Evolutionary conservation across 2,329 filamentous ascomycete genomes (phyloP), one percentile per base, ranked within the genome.

Genomic region (Apiospora arundinis): DNA sequence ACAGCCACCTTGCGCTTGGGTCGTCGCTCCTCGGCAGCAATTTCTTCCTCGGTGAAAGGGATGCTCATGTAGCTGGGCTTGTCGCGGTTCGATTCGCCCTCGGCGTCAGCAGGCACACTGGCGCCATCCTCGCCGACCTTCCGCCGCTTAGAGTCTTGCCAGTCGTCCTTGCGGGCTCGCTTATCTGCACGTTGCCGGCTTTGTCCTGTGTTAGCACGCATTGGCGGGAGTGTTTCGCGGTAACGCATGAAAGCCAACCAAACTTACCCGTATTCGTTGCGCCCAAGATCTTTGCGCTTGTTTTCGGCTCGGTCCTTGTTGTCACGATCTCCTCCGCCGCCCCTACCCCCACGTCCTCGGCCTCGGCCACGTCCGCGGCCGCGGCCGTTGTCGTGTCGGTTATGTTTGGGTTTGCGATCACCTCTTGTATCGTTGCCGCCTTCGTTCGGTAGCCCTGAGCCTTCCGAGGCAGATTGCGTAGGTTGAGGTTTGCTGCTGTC

Each of bases 1-100:
- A 99, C 95, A 52, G 95, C 96, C 68, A 98, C 95, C 85, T 99
- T 99, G 82, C 93, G 92, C 88, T 99, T 99, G 32, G 96, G 96
- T 71, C 91, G 91, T 74, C 95, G 91, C 80, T 92, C 92, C 81
- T 99, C 96, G 66, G 91, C 91, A 16, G 92, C 93, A 76, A 98
- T 95, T 83, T 98, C 95, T 74, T 96, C 94, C 76, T 93, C 89
- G 70, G 84, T 83, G 76, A 90, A 90, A 49, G 85, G 84, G 71
- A 89, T 89, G 79, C 78, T 83, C 83, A 85, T 85, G 74, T 91
- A 90, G 72, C 90, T 88, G 4, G 84, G 82, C 28, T 81, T 37
- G 46, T 69, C 67, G 23, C 46, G 45, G 11, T 48, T 77, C 14
- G 65, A 67, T 21, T 67, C 65, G 40, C 40, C 65, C 6, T 82